Evolutionary conservation across 306 rosid species (phyloP).

Genomic region (Rosa persica): DNA sequence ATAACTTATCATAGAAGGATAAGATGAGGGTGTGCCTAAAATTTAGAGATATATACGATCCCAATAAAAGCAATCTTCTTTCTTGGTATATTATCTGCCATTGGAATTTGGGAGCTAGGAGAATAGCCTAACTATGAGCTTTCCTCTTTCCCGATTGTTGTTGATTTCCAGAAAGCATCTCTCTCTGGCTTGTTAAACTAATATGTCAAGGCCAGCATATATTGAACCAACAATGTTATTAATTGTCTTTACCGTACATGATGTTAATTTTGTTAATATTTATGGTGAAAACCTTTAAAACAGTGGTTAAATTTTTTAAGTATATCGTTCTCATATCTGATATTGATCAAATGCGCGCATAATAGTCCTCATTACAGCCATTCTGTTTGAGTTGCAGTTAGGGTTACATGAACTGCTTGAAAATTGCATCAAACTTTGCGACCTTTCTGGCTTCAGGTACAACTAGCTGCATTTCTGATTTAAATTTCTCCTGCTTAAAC

Average conservation of each 20-base stretch:
- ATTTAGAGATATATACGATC: not conserved
- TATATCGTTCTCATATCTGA: not conserved
- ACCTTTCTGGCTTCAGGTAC: not conserved
- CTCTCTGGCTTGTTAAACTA: not conserved
- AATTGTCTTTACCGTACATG: not conserved
- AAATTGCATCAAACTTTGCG: not conserved
- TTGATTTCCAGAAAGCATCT: slow-evolving; percentile 9
- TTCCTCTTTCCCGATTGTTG: not conserved
- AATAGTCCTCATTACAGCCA: not conserved
- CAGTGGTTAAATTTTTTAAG: not conserved
- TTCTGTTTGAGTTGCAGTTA: not conserved
- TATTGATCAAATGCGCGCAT: not conserved
- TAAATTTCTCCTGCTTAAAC: not conserved
- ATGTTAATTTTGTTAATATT: not conserved
- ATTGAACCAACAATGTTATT: not conserved
- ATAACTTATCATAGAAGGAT: not conserved
- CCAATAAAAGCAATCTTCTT: not conserved
- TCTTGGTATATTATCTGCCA: not conserved
- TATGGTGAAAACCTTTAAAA: not conserved
- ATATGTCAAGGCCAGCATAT: not conserved
- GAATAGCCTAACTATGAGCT: slow-evolving; percentile 7
- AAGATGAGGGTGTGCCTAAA: not conserved
- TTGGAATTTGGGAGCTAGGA: slow-evolving; percentile 3
- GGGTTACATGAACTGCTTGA: not conserved
- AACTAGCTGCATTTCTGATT: not conserved